Evolutionary conservation across 1,284 basidiomycete species (phyloP), one percentile per base, ranked within the genome.

Genomic region (Sporisorium iseilematis-ciliati): DNA sequence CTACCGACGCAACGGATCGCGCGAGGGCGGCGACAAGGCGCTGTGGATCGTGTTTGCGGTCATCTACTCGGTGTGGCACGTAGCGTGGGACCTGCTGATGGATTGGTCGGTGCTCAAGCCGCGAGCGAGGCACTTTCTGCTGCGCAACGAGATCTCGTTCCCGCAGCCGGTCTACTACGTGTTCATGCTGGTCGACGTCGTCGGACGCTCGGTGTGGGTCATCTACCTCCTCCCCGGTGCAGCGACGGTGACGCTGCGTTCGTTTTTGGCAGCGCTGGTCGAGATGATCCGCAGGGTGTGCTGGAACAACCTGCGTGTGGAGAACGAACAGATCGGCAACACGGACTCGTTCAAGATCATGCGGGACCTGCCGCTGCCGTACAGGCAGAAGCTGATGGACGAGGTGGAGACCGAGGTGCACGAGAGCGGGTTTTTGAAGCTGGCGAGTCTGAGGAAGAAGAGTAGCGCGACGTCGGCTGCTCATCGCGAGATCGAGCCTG

Each of bases 271-370:
- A 8, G 93, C 89, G 0, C 79, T 91, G 57, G 82, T 93, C 35
- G 95, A 97, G 83, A 90, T 94, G 87, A 81, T 94, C 2, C 87
- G 95, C 35, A 89, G 95, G 55, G 91, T 90, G 86, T 92, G 92
- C 77, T 97, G 95, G 95, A 97, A 97, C 85, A 93, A 96, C 82
- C 92, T 80, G 20, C 75, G 93, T 70, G 86, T 94, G 65, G 93
- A 94, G 84, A 94, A 93, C 87, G 93, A 94, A 85, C 93, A 94
- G 65, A 86, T 94, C 29, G 79, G 79, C 38, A 81, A 81, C 21
- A 78, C 77, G 38, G 79, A 81, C 41, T 73, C 71, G 48, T 81
- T 79, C 75, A 81, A 81, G 63, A 77, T 81, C 43, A 60, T 81
- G 35, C 71, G 79, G 48, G 77, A 81, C 62, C 50, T 81, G 5